phyloP scores from a whole-genome alignment of 805 yeast genomes.

The Pichia californica region DNA sequence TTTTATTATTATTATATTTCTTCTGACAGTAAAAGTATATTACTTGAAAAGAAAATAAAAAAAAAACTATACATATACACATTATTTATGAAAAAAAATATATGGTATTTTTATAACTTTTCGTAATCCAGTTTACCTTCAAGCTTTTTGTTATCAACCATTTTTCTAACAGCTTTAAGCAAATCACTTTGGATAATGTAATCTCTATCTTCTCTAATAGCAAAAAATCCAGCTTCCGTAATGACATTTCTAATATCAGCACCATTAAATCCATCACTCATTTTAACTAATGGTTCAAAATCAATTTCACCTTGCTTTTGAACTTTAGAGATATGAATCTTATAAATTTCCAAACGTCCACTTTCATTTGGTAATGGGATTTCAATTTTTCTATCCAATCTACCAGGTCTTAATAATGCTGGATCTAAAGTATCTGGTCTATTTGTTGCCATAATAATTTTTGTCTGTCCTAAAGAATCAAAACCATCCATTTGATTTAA shows the following conservation, averaged over 20 bases:
- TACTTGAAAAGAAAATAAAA: too few species aligned
- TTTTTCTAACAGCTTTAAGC: conserved; percentile 97
- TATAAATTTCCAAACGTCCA: conserved; percentile 89
- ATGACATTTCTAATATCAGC: conserved; percentile 95
- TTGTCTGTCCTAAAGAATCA: conserved; percentile 93
- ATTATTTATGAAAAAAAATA: too few species aligned
- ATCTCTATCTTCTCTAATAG: conserved; percentile 96
- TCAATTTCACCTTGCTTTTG: conserved; percentile 93
- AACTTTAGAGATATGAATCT: conserved; percentile 82
- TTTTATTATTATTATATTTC: too few species aligned
- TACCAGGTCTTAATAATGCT: conserved; percentile 93
- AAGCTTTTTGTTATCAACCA: conserved; percentile 91
- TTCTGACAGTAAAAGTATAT: too few species aligned
- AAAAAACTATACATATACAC: too few species aligned
- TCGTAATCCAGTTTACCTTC: conserved; percentile 96
- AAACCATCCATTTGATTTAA: conserved; percentile 98
- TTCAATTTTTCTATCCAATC: conserved; percentile 94
- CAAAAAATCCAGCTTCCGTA: conserved; percentile 98
- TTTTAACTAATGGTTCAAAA: conserved; percentile 93
- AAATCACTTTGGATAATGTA: conserved; percentile 88
- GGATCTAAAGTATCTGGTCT: conserved; percentile 98
- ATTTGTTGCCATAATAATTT: conserved; percentile 98
- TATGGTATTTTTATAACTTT: conserved; percentile 49
- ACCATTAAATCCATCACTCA: conserved; percentile 99
- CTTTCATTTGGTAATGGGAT: conserved; percentile 94